These are phyloP conservation scores for Suaeda aralocaspica DNA, from an alignment of 148 eudicot species.

Conservation along the genomic window DNA sequence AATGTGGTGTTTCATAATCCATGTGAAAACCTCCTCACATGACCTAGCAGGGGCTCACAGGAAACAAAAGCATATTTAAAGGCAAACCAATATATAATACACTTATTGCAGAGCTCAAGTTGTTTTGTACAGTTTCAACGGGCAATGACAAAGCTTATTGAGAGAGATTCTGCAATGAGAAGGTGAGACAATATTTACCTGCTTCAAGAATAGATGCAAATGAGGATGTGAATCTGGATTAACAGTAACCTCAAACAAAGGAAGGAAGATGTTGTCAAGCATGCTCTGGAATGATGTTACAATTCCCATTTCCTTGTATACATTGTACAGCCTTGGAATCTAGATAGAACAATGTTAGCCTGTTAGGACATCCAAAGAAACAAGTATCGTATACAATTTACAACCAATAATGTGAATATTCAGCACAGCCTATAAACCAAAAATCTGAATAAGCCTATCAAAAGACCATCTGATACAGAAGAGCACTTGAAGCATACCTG, in stretches of 20 bases:
- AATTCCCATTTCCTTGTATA: slow-evolving; percentile 98
- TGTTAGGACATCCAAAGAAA: slow-evolving; percentile 8
- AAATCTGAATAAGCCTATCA: neutral
- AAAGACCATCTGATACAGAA: slow-evolving; percentile 1
- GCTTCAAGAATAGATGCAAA: slow-evolving; percentile 87
- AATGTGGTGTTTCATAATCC: neutral
- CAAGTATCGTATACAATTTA: neutral
- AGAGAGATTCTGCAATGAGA: neutral
- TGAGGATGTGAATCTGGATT: slow-evolving; percentile 98
- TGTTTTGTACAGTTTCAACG: too few species aligned
- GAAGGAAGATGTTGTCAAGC: slow-evolving; percentile 97
- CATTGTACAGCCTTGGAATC: slow-evolving; percentile 92
- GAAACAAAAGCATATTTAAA: neutral
- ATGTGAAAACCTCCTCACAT: neutral
- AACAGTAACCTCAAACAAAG: slow-evolving; percentile 95
- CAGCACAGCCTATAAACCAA: neutral
- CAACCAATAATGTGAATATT: neutral
- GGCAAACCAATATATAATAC: neutral
- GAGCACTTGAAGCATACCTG: slow-evolving; percentile 42
- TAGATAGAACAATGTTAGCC: slow-evolving; percentile 28
- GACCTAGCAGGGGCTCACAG: neutral
- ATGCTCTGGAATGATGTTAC: slow-evolving; percentile 93
- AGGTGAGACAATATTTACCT: slow-evolving; percentile 39
- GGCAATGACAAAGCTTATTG: neutral
- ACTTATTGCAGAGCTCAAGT: neutral